phyloP scores from a whole-genome alignment of 202 grass and related monocot genomes.

The Carex sylvatica region DNA sequence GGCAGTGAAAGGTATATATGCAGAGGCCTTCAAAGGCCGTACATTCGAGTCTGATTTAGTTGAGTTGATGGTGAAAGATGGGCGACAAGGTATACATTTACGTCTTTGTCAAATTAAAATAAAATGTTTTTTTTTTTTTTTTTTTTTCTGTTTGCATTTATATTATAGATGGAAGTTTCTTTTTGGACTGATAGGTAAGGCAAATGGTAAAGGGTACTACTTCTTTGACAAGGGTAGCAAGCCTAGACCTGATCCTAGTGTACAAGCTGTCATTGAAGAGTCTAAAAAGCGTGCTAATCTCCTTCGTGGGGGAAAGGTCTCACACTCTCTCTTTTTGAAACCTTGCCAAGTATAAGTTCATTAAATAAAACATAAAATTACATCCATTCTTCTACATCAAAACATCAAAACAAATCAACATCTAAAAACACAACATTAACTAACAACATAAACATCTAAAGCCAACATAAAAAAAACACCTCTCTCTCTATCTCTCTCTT shows the following conservation, averaged over 20 bases:
- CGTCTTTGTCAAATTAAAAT: constrained; percentile 20
- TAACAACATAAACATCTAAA: background rate
- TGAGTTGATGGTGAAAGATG: constrained; percentile 65
- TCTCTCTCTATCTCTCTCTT: background rate
- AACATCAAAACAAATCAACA: too few relatives aligned
- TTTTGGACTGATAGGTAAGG: constrained; percentile 54
- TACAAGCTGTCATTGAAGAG: constrained; percentile 74
- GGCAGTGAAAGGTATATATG: constrained; percentile 81
- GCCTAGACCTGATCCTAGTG: constrained; percentile 87
- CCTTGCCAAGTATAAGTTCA: too few relatives aligned
- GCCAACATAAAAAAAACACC: too few relatives aligned
- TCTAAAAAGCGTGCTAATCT: constrained; percentile 52
- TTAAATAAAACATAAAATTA: too few relatives aligned
- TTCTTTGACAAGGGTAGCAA: constrained; percentile 89
- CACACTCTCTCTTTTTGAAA: background rate
- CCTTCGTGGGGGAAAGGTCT: constrained; percentile 79
- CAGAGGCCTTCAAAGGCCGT: constrained; percentile 58
- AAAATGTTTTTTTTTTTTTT: background rate
- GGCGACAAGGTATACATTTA: constrained; percentile 67
- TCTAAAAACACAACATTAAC: too few relatives aligned
- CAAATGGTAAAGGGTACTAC: constrained; percentile 92
- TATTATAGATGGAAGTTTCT: constrained; percentile 18
- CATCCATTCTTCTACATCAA: too few relatives aligned
- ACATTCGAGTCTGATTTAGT: constrained; percentile 48
- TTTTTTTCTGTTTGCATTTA: background rate